A percentile compares a stretch with the other conserved stretches of the same genome.
phyloP scores from a whole-genome alignment of 2,329 filamentous ascomycete species.

The Aspergillus aculeatus region DNA sequence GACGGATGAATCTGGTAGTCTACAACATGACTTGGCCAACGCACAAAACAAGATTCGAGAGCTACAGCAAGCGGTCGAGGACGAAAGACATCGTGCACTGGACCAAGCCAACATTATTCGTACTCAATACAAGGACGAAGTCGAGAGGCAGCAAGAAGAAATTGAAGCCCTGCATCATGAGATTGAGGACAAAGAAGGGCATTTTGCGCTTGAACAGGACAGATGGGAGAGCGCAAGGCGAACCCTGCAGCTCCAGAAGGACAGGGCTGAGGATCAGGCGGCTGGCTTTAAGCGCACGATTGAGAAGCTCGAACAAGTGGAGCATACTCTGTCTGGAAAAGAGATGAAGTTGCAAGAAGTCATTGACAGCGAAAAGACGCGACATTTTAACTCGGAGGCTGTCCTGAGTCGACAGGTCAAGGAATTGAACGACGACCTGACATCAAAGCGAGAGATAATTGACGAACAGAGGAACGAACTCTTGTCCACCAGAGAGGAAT shows the following conservation, averaged over 20 bases:
- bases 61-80: constrained; percentile 50
- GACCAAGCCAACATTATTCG: constrained; percentile 62
- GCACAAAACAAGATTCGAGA: constrained; percentile 46
- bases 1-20: constrained; percentile 62
- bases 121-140: constrained; percentile 54
- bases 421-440: constrained; percentile 69
- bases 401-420: constrained; percentile 71
- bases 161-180: constrained; percentile 63
- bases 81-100: constrained; percentile 57
- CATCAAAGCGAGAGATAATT: constrained; percentile 63
- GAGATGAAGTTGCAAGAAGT: constrained; percentile 67
- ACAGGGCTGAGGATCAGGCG: constrained; percentile 66
- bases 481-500: constrained; percentile 64
- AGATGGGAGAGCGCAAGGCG: constrained; percentile 69
- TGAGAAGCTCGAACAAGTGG: constrained; percentile 65
- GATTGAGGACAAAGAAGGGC: constrained; percentile 67
- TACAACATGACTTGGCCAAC: constrained; percentile 63
- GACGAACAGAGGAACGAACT: constrained; percentile 67
- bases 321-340: constrained; percentile 66
- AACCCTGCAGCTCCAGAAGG: constrained; percentile 63
- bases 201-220: constrained; percentile 69
- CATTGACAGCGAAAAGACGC: constrained; percentile 68
- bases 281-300: constrained; percentile 68
- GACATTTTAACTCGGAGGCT: constrained; percentile 70
- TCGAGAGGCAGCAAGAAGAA: constrained; percentile 56